A percentile compares a stretch with the other conserved stretches of the same genome.
phyloP scores from a whole-genome alignment of 2,329 filamentous ascomycete species.

The Ophiocordyceps unilateralis region DNA sequence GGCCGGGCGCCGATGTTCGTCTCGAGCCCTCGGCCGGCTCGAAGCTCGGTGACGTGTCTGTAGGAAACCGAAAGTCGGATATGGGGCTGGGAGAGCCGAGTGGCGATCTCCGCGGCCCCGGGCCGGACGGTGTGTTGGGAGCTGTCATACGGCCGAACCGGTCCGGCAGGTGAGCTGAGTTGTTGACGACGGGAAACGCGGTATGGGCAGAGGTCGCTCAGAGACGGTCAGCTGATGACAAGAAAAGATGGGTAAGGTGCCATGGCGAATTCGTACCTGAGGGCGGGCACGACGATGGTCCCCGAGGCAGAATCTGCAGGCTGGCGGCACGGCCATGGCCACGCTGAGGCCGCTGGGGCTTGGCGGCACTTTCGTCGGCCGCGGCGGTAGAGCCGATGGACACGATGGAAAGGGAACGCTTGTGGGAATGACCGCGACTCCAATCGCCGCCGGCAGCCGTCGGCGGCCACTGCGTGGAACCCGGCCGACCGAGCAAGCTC shows the following conservation, averaged over 20 bases:
- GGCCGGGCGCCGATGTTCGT: conserved; percentile 17
- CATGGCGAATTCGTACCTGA: conserved; percentile 17
- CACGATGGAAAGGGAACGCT: conserved; percentile 66
- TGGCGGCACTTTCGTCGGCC: conserved; percentile 26
- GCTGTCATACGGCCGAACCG: conserved; percentile 24
- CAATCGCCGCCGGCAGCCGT: conserved; percentile 13
- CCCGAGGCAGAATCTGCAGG: conserved; percentile 44
- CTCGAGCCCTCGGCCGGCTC: conserved; percentile 13
- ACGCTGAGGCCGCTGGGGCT: conserved; percentile 35
- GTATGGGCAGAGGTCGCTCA: conserved; percentile 21
- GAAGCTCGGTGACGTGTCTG: conserved; percentile 23
- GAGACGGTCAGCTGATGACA: conserved; percentile 1
- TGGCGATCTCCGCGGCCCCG: conserved; percentile 20
- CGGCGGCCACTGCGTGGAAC: conserved; percentile 29
- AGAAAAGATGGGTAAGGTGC: background rate
- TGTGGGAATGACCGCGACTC: conserved; percentile 40
- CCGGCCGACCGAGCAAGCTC: conserved; percentile 25
- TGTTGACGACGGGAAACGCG: conserved; percentile 34
- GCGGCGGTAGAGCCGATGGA: conserved; percentile 47
- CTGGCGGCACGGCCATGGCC: conserved; percentile 67
- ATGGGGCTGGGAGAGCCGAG: conserved; percentile 25
- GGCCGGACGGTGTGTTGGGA: conserved; percentile 25
- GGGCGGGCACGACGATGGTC: conserved; percentile 23
- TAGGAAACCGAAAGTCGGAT: conserved; percentile 40
- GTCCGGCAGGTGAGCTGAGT: conserved; percentile 33